phyloP scores from a whole-genome alignment of 768 basidiomycete genomes.

The Rhodotorula paludigena region DNA sequence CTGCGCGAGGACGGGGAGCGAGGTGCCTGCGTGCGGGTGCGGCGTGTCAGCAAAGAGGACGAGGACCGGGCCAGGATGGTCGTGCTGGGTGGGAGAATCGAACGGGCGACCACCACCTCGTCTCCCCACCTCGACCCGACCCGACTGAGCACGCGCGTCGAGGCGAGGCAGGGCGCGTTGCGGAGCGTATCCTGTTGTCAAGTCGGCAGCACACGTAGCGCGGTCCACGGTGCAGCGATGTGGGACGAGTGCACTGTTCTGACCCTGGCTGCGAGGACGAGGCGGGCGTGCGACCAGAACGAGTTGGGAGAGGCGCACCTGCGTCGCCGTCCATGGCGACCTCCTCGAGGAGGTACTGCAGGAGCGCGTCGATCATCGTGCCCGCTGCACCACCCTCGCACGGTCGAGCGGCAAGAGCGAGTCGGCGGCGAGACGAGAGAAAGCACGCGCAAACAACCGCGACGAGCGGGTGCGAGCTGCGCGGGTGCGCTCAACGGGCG shows the following conservation, averaged over 20 bases:
- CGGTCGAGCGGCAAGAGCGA: too few relatives aligned
- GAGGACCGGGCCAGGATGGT: conserved; percentile 6
- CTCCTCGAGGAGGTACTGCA: conserved; percentile 77
- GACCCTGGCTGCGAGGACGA: too few relatives aligned
- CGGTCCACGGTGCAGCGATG: too few relatives aligned
- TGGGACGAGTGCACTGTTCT: neutral
- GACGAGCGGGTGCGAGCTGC: too few relatives aligned
- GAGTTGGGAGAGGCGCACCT: conserved; percentile 55
- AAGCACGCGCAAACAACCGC: too few relatives aligned
- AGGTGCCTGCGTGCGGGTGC: conserved; percentile 56
- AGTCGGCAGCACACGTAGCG: too few relatives aligned
- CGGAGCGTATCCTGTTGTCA: too few relatives aligned
- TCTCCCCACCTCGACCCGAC: neutral
- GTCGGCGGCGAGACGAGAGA: too few relatives aligned
- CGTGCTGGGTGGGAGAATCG: conserved; percentile 34
- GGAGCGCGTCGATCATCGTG: conserved; percentile 65
- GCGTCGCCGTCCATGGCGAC: conserved; percentile 85
- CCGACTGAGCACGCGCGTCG: neutral
- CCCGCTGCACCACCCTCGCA: too few relatives aligned
- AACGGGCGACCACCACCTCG: conserved; percentile 6
- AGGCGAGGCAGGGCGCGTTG: neutral
- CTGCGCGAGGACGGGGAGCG: conserved; percentile 55
- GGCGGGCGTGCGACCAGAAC: neutral
- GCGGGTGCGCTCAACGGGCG: too few relatives aligned
- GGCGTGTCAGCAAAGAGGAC: neutral